Percentiles rank a stretch among this genome's conserved stretches.
phyloP scores from a whole-genome alignment of 441 rosid genomes.

The Metrosideros polymorpha region DNA sequence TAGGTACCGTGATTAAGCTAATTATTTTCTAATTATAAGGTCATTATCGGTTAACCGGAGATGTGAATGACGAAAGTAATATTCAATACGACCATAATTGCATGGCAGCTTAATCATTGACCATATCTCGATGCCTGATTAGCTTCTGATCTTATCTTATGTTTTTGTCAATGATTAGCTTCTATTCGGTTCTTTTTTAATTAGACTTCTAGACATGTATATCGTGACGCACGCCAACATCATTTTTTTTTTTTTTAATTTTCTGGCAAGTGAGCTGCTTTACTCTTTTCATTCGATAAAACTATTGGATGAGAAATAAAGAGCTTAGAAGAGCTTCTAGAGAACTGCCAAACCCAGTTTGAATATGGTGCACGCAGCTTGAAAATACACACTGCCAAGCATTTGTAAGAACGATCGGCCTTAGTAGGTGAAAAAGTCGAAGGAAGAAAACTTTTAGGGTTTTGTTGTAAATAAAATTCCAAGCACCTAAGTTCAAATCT shows the following conservation, averaged over 20 bases:
- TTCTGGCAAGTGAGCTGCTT: neutral
- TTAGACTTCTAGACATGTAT: neutral
- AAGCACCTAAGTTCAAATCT: neutral
- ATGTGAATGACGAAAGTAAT: neutral
- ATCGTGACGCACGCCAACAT: neutral
- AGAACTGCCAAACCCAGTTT: neutral
- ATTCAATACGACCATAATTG: neutral
- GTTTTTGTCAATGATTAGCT: neutral
- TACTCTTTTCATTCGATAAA: neutral
- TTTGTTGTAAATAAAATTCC: neutral
- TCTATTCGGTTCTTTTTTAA: neutral
- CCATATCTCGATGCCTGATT: neutral
- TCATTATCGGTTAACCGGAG: neutral
- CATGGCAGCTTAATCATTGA: neutral
- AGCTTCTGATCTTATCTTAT: neutral
- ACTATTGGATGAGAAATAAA: neutral
- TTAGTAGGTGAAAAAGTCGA: neutral
- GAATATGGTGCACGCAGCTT: neutral
- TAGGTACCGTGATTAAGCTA: neutral
- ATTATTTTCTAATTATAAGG: neutral
- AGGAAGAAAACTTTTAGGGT: neutral
- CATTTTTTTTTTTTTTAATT: neutral
- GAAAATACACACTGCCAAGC: neutral
- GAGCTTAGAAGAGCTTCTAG: neutral
- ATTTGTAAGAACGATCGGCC: neutral